These are phyloP conservation scores for Podospora bellae-mahoneyi DNA, from an alignment of 495 filamentous ascomycete species.

Conservation along the genomic window DNA sequence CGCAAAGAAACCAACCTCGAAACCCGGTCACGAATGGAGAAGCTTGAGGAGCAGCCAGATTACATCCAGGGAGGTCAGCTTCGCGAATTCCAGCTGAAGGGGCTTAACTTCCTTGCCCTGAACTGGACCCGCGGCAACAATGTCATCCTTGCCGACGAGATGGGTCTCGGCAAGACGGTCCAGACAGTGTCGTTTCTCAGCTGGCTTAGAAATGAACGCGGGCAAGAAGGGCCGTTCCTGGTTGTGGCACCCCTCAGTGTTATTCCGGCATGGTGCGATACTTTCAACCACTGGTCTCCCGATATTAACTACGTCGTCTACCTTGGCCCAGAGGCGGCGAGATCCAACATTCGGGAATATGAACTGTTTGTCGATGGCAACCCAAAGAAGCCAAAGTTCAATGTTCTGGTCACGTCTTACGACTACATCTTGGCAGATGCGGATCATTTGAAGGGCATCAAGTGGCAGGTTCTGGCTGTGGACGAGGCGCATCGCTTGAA, in stretches of 20 bases:
- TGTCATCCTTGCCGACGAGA: conserved; percentile 95
- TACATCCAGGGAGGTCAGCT: conserved; percentile 86
- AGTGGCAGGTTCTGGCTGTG: conserved; percentile 95
- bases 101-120: conserved; percentile 88
- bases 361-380: conserved; percentile 85
- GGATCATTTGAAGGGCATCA: conserved; percentile 74
- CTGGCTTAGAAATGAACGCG: conserved; percentile 89
- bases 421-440: conserved; percentile 86
- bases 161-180: conserved; percentile 98
- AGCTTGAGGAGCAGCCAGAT: conserved; percentile 67
- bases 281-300: conserved; percentile 93
- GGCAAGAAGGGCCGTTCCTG: conserved; percentile 90
- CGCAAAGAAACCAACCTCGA: conserved; percentile 65
- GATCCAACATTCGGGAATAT: conserved; percentile 77
- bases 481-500: conserved; percentile 97
- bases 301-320: conserved; percentile 98
- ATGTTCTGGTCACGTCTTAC: conserved; percentile 91
- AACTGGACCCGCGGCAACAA: conserved; percentile 92
- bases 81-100: conserved; percentile 90
- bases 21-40: conserved; percentile 71
- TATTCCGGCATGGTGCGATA: conserved; percentile 96
- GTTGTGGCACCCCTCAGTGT: conserved; percentile 94
- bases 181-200: conserved; percentile 97
- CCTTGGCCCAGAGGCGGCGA: conserved; percentile 78
- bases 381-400: conserved; percentile 81